These are phyloP conservation scores for Ustanciosporium gigantosporum DNA, from an alignment of 1,284 basidiomycete genomes.

Conservation along the genomic window DNA sequence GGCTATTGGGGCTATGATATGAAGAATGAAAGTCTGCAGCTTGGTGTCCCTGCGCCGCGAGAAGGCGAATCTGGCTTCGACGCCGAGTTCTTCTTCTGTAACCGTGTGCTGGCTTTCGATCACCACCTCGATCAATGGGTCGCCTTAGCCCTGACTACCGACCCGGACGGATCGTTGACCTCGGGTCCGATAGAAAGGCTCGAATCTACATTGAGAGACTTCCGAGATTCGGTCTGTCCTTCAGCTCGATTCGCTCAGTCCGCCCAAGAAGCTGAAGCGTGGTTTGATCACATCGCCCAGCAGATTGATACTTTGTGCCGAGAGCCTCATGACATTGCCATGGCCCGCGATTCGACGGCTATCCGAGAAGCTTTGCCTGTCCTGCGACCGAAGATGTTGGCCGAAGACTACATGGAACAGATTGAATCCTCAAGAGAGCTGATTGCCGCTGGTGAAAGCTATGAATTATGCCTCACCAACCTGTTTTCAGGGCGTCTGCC, in stretches of 20 bases:
- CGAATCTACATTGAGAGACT: background rate
- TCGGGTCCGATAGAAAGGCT: background rate
- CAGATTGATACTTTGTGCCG: background rate
- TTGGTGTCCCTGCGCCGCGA: slow-evolving; percentile 10
- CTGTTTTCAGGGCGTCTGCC: slow-evolving; percentile 63
- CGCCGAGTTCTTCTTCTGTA: slow-evolving; percentile 62
- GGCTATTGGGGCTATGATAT: slow-evolving; percentile 67
- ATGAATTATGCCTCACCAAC: slow-evolving; percentile 91
- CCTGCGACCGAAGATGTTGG: slow-evolving; percentile 21
- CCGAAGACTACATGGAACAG: slow-evolving; percentile 70
- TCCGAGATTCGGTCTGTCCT: background rate
- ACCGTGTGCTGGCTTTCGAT: slow-evolving; percentile 62
- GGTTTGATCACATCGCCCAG: background rate
- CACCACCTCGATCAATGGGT: slow-evolving; percentile 62
- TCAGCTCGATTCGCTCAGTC: background rate
- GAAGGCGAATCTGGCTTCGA: slow-evolving; percentile 24
- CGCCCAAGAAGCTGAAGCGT: background rate
- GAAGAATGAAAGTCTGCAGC: slow-evolving; percentile 64
- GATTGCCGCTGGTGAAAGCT: slow-evolving; percentile 85
- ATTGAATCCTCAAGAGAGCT: slow-evolving; percentile 76
- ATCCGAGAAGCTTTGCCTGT: slow-evolving; percentile 25
- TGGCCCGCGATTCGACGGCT: background rate
- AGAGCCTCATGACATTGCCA: background rate
- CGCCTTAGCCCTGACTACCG: slow-evolving; percentile 50
- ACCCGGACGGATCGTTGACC: background rate